Conservation (phyloP, 2,329 filamentous ascomycete species). For the Sclerotinia borealis region DNA sequence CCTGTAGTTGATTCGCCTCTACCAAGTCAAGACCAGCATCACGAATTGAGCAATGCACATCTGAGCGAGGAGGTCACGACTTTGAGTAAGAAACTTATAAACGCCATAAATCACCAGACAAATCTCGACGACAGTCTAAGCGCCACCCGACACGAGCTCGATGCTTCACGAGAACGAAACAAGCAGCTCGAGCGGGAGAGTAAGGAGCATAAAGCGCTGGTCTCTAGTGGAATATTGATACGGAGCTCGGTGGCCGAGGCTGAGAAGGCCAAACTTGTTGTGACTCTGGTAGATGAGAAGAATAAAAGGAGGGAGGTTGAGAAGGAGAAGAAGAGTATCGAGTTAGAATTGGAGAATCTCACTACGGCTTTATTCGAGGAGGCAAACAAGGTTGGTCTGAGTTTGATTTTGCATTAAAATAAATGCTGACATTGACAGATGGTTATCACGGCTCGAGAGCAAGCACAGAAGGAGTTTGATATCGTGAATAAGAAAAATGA, state of each 20-base stretch:
- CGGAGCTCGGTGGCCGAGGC: slow-evolving; percentile 66
- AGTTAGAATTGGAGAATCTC: slow-evolving; percentile 83
- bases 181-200: slow-evolving; percentile 55
- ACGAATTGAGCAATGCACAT: slow-evolving; percentile 45
- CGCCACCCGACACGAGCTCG: slow-evolving; percentile 75
- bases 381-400: slow-evolving; percentile 66
- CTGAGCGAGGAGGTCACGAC: slow-evolving; percentile 70
- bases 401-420: background rate
- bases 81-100: slow-evolving; percentile 91
- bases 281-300: slow-evolving; percentile 58
- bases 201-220: slow-evolving; percentile 61
- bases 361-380: slow-evolving; percentile 95
- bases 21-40: slow-evolving; percentile 40
- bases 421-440: slow-evolving; percentile 71
- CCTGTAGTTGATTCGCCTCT: slow-evolving; percentile 36
- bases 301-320: slow-evolving; percentile 59
- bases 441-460: slow-evolving; percentile 87
- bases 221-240: slow-evolving; percentile 70
- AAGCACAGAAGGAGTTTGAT: slow-evolving; percentile 80
- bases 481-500: slow-evolving; percentile 78
- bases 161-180: slow-evolving; percentile 62
- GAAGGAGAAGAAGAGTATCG: slow-evolving; percentile 80
- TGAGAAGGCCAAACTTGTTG: slow-evolving; percentile 57
- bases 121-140: slow-evolving; percentile 83
- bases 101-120: slow-evolving; percentile 95